phyloP scores from a whole-genome alignment of 2,329 filamentous ascomycete genomes.

The Aspergillus pseudonomiae region DNA sequence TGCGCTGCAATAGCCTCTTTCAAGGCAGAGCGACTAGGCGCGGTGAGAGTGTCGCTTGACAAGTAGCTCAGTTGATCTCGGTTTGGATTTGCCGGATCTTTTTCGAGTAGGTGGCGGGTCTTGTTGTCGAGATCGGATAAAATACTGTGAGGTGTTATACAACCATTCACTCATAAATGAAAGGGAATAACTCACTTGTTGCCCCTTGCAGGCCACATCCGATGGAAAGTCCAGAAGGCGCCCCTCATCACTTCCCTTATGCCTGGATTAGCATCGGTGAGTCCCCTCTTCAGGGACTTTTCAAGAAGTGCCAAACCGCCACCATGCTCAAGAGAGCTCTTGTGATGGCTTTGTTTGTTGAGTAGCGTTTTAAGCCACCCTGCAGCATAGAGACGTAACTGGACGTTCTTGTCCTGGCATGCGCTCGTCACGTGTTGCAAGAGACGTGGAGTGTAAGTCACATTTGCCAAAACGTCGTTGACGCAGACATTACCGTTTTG shows the following conservation, averaged over 20 bases:
- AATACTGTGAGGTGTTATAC: slow-evolving; percentile 58
- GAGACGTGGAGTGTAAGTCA: slow-evolving; percentile 77
- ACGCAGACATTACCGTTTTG: slow-evolving; percentile 80
- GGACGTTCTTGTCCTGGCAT: slow-evolving; percentile 90
- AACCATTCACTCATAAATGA: slow-evolving; percentile 14
- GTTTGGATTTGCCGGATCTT: slow-evolving; percentile 71
- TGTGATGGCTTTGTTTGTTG: slow-evolving; percentile 74
- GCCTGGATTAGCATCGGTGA: slow-evolving; percentile 86
- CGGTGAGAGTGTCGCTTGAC: slow-evolving; percentile 16
- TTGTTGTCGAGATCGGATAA: slow-evolving; percentile 77
- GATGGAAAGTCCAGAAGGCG: slow-evolving; percentile 83
- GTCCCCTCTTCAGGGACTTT: slow-evolving; percentile 84
- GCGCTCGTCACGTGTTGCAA: slow-evolving; percentile 84
- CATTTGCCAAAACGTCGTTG: slow-evolving; percentile 76
- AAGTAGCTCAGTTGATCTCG: slow-evolving; percentile 11
- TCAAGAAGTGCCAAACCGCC: slow-evolving; percentile 83
- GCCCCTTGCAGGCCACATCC: slow-evolving; percentile 76
- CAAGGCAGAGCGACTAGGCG: slow-evolving; percentile 57
- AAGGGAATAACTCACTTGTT: slow-evolving; percentile 62
- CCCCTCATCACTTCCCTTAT: slow-evolving; percentile 84
- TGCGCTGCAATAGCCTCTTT: slow-evolving; percentile 84
- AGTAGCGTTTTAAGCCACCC: slow-evolving; percentile 85
- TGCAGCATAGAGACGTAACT: slow-evolving; percentile 76
- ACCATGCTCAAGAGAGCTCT: slow-evolving; percentile 78
- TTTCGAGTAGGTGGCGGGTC: slow-evolving; percentile 77